Evolutionary conservation across 257 asterid species (phyloP), one percentile per base, ranked within the genome.

Genomic region (Plantago ovata): DNA sequence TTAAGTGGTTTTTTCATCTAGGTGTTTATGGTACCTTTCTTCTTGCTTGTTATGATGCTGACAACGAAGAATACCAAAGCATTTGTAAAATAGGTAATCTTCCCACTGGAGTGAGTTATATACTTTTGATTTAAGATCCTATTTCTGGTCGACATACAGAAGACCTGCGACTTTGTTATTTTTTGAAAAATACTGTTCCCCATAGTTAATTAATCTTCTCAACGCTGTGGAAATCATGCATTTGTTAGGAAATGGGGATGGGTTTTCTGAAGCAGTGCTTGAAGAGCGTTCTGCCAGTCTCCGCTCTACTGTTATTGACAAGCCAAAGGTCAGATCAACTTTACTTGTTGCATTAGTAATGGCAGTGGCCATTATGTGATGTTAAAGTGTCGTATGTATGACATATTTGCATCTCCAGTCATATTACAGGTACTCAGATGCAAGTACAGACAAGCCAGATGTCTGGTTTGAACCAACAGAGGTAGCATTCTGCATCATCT

Each of bases 21-120:
- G 99, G 99, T 71, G 83, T 78, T 49, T 93, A 89, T 63, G 97
- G 97, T 32, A 87, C 97, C 68, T 93, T 93, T 72, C 99, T 89
- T 71, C 92, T 93, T 60, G 97, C 96, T 73, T 89, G 97, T 74
- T 89, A 93, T 73, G 99, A 89, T 75, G 63, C 60, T 59, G 79
- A 72, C 72, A 89, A 82, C 38, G 96, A 93, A 77, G 97, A 93
- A 63, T 93, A 71, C 60, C 99, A 93, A 70, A 93, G 86, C 81
- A 93, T 93, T 52, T 93, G 99, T 64, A 89, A 93, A 84, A 86
- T 93, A 43, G 99, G 97, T 93, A 77, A 59, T 67, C 63, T 57
- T 69, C 56, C 66, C 75, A 55, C 63, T 22, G n/a, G 12, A 44
- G 28, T 36, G 24, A 61, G 21, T 53, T n/a, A n/a, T 55, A 15